Conservation (phyloP, 2,329 filamentous ascomycete genomes). For the Leptographium flavum region DNA sequence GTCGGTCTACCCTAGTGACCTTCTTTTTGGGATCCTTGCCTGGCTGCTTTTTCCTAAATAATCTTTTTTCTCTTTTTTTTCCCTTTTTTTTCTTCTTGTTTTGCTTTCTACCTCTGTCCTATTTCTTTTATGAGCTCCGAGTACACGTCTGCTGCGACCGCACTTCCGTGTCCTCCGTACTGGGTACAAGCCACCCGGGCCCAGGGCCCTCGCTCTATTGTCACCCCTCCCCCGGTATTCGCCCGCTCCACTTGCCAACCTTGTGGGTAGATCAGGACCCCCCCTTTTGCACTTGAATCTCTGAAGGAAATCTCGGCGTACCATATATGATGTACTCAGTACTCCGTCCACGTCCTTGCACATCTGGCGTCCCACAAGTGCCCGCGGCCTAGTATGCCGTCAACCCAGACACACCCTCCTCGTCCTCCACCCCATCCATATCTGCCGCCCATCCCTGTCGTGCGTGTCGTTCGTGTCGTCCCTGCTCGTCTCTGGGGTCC, state of each 20-base stretch:
- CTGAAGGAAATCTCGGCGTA: conserved; percentile 7
- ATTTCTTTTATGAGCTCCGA: not conserved
- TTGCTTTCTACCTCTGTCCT: not conserved
- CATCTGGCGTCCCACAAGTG: conserved; percentile 3
- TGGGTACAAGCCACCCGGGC: not conserved
- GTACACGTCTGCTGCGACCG: not conserved
- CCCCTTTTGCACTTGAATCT: not conserved
- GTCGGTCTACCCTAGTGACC: not conserved
- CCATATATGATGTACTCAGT: too few species aligned
- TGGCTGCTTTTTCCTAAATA: not conserved
- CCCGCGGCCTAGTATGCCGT: not conserved
- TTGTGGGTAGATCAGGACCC: conserved; percentile 7
- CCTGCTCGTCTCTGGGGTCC: too few species aligned
- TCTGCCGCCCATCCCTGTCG: too few species aligned
- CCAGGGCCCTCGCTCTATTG: not conserved
- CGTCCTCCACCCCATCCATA: too few species aligned
- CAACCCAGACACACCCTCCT: not conserved
- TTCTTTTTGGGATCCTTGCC: not conserved
- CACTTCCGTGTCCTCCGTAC: not conserved
- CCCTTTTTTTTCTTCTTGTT: not conserved
- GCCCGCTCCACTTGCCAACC: conserved; percentile 8
- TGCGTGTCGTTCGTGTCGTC: too few species aligned
- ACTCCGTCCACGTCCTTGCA: not conserved
- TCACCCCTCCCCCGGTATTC: not conserved
- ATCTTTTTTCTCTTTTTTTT: not conserved